Base-by-base conservation (phyloP, 1,284 basidiomycete genomes). In the Ceratobasidium papillatum region DNA sequence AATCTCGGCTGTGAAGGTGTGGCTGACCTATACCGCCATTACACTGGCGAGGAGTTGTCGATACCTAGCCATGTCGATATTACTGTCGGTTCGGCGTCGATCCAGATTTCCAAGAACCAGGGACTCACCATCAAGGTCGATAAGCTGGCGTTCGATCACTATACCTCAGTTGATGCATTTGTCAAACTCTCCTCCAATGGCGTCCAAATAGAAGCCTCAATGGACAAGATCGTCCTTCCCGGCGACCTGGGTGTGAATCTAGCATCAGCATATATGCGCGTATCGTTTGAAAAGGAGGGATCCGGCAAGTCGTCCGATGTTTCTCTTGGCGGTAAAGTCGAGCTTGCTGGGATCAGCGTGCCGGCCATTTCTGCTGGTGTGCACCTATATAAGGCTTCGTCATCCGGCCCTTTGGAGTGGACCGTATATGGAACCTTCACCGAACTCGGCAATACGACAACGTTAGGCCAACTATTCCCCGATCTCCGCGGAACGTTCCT, bases 401-500 rank as follows among this genome's bases (percentile, higher is more conserved):
- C 32, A 7, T 38, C 58, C 1, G 22, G 38, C 7, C n/a, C 5
- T 7, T 34, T 61, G 8, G 58, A 38, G 14, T 61, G 34, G 58
- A 61, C 58, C 4, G 58, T 61, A n/a, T 43, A 38, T 32, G 58
- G 36, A 32, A 43, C 58, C n/a, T 61, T 61, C n/a, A 61, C 58
- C 17, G 58, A 38, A 0, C 19, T 38, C 12, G 38, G 38, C 34
- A 61, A 61, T 38, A 43, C 17, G 22, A n/a, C 38, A 2, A 43
- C 58, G 14, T 32, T 61, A 22, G 34, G 36, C 14, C 2, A 61
- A 27, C n/a, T 61, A 8, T 54, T 59, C n/a, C 56, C 34, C 36
- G 12, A 59, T 0, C 32, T 59, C 4, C 30, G 7, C 2, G 56
- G 32, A 9, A 36, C 58, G 9, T 59, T 41, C 17, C 12, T 38